Conservation (phyloP, 2,329 filamentous ascomycete genomes). For the Pleoardoris graminearum region DNA sequence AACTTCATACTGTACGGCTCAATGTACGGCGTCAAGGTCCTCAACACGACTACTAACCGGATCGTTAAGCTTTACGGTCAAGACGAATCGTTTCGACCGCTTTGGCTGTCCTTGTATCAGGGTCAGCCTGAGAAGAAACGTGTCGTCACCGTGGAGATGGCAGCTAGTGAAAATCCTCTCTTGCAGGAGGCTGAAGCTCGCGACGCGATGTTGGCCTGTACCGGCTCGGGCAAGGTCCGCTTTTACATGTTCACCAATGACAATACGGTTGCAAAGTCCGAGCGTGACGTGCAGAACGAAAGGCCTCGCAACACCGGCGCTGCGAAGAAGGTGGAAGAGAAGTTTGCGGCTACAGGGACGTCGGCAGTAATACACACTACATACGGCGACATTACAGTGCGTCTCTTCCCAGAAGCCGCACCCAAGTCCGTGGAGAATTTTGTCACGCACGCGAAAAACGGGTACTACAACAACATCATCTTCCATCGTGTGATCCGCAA, state of each 20-base stretch:
- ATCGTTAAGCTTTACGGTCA: slow-evolving; percentile 88
- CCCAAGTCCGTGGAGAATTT: slow-evolving; percentile 98
- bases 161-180: slow-evolving; percentile 88
- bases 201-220: slow-evolving; percentile 85
- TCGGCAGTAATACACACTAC: slow-evolving; percentile 88
- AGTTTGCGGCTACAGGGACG: slow-evolving; percentile 72
- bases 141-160: slow-evolving; percentile 94
- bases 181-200: slow-evolving; percentile 88
- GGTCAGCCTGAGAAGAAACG: slow-evolving; percentile 94
- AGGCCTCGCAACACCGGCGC: slow-evolving; percentile 70
- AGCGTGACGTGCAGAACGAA: slow-evolving; percentile 92
- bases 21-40: slow-evolving; percentile 87
- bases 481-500: slow-evolving; percentile 97
- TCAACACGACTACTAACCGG: slow-evolving; percentile 94
- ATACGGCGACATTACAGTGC: slow-evolving; percentile 89
- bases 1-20: slow-evolving; percentile 95
- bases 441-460: slow-evolving; percentile 82
- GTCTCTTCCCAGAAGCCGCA: slow-evolving; percentile 88
- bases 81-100: slow-evolving; percentile 82
- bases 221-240: slow-evolving; percentile 81
- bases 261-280: slow-evolving; percentile 57
- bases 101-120: slow-evolving; percentile 88
- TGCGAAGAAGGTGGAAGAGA: slow-evolving; percentile 55
- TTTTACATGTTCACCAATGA: slow-evolving; percentile 99
- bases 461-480: slow-evolving; percentile 96